Percentiles rank a stretch among this genome's conserved stretches.
Evolutionary conservation across 306 rosid genomes (phyloP).

Genomic region (Luffa acutangula): DNA sequence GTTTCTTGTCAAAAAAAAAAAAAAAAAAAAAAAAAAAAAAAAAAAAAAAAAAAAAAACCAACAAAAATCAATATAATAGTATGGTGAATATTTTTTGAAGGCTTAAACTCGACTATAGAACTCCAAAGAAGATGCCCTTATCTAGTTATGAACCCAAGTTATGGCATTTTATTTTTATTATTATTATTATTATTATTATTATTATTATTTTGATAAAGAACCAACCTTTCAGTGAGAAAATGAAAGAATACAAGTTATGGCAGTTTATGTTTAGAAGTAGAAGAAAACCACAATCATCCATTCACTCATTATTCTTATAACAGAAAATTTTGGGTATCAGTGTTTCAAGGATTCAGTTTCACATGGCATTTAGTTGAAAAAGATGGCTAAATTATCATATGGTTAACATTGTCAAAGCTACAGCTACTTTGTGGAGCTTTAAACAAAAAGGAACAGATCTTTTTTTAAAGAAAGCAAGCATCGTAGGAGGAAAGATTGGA

Average conservation of each 20-base stretch:
- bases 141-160: not conserved
- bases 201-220: no score
- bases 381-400: not conserved
- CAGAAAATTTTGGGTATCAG: not conserved
- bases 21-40: no score
- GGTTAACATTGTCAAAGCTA: not conserved
- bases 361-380: not conserved
- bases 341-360: not conserved
- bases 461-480: not conserved
- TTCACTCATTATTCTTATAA: not conserved
- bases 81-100: no score
- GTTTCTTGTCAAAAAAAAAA: no score
- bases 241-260: not conserved
- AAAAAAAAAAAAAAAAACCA: no score
- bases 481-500: not conserved
- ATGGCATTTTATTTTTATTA: not conserved
- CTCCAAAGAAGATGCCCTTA: not conserved
- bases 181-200: no score
- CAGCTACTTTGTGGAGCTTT: not conserved
- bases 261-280: not conserved
- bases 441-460: not conserved
- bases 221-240: no score
- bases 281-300: not conserved
- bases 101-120: not conserved
- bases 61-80: no score